A percentile compares a stretch with the other conserved stretches of the same genome.
Conservation (phyloP, 768 basidiomycete species). For the Boletus tylopilopsis region DNA sequence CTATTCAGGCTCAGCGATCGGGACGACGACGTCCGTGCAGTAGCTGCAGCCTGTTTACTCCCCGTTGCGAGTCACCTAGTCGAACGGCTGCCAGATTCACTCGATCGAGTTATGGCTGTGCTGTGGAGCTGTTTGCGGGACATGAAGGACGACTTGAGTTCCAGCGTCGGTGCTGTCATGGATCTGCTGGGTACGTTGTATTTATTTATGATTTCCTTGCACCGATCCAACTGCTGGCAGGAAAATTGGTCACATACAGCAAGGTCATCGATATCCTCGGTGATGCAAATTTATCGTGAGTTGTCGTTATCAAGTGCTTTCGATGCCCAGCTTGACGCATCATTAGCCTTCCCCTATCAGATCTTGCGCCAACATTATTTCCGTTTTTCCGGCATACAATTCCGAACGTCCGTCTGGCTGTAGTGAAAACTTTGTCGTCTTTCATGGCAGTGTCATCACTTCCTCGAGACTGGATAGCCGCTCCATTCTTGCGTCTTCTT, state of each 20-base stretch:
- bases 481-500: conserved; percentile 74
- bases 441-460: conserved; percentile 80
- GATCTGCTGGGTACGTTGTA: conserved; percentile 75
- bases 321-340: background rate
- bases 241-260: conserved; percentile 76
- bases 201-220: background rate
- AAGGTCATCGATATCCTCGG: conserved; percentile 76
- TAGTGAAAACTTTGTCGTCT: conserved; percentile 82
- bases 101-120: conserved; percentile 73
- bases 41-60: conserved; percentile 86
- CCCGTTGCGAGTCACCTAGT: conserved; percentile 87
- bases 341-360: conserved; percentile 70
- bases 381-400: conserved; percentile 99
- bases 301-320: conserved; percentile 19
- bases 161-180: conserved; percentile 97
- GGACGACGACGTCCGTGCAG: conserved; percentile 95
- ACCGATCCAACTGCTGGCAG: conserved; percentile 36
- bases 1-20: conserved; percentile 71
- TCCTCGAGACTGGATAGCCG: conserved; percentile 75
- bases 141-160: conserved; percentile 96
- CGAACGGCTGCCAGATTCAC: conserved; percentile 62
- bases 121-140: conserved; percentile 88
- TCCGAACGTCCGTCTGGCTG: conserved; percentile 85
- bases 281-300: conserved; percentile 67
- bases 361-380: conserved; percentile 82